Conservation (phyloP, 495 filamentous ascomycete species). For the Friedmanniomyces simplex region DNA sequence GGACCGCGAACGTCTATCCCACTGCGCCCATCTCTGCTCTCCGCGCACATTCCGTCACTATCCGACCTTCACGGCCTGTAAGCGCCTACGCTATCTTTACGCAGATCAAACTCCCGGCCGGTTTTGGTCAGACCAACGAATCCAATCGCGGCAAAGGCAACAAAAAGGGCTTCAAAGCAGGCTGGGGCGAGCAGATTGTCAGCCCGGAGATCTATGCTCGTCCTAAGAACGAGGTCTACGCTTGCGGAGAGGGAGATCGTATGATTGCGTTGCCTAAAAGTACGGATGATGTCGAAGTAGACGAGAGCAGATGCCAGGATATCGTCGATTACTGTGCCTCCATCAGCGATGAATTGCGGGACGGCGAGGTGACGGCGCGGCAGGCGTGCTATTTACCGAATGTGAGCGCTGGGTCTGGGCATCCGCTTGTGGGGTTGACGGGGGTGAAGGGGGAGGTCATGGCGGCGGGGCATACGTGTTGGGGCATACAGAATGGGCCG, state of each 20-base stretch:
- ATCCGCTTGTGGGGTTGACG: conserved; percentile 70
- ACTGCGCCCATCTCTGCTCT: conserved; percentile 67
- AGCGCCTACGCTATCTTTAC: conserved; percentile 87
- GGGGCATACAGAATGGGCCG: conserved; percentile 62
- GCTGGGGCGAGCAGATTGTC: conserved; percentile 40
- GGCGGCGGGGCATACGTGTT: conserved; percentile 89
- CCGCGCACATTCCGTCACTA: conserved; percentile 85
- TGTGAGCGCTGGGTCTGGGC: conserved; percentile 49
- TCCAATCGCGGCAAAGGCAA: conserved; percentile 36
- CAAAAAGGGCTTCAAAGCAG: conserved; percentile 25
- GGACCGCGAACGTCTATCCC: conserved; percentile 68
- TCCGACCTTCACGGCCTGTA: conserved; percentile 59
- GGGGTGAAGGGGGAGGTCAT: conserved; percentile 66
- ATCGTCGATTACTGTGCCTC: conserved; percentile 70
- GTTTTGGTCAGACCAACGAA: conserved; percentile 30
- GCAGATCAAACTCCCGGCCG: conserved; percentile 63
- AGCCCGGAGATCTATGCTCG: conserved; percentile 91
- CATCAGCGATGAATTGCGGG: conserved; percentile 64
- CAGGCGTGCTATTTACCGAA: conserved; percentile 95
- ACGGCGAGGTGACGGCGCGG: conserved; percentile 65
- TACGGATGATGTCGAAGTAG: conserved; percentile 67
- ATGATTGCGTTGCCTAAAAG: conserved; percentile 63
- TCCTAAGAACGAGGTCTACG: conserved; percentile 81
- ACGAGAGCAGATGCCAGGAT: conserved; percentile 72
- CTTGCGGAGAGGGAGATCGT: conserved; percentile 82